These are phyloP conservation scores for Astraeus odoratus DNA, from an alignment of 768 basidiomycete species.

Conservation along the genomic window DNA sequence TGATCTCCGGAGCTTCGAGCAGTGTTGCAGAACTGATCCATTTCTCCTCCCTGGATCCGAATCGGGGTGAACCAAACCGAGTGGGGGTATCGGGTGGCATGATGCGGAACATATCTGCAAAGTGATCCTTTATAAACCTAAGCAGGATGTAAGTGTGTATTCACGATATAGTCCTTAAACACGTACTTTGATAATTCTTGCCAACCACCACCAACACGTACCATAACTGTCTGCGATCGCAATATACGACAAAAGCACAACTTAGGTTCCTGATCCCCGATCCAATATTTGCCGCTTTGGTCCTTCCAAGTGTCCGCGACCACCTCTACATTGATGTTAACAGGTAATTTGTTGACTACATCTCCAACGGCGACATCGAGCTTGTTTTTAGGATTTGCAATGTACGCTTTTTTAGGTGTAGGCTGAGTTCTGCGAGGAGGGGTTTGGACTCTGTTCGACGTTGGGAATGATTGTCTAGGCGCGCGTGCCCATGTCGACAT, in stretches of 20 bases:
- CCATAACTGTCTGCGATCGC: constrained; percentile 91
- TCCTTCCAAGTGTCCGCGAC: constrained; percentile 85
- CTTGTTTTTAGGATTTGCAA: constrained; percentile 85
- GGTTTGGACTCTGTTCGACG: constrained; percentile 36
- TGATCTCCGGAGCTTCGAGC: constrained; percentile 45
- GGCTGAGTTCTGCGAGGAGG: constrained; percentile 37
- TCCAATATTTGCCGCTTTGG: constrained; percentile 94
- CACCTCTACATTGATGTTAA: constrained; percentile 76
- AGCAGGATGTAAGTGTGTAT: constrained; percentile 6
- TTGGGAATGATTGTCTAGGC: constrained; percentile 54
- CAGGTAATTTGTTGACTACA: constrained; percentile 82
- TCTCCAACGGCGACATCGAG: constrained; percentile 90
- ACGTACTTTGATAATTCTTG: constrained; percentile 82
- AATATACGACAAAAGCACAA: constrained; percentile 90
- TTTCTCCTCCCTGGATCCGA: constrained; percentile 52
- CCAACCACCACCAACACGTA: constrained; percentile 95
- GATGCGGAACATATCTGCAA: constrained; percentile 75
- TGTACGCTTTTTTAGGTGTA: constrained; percentile 57
- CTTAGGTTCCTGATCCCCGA: constrained; percentile 84
- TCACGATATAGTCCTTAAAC: background rate
- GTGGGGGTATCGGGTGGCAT: constrained; percentile 57
- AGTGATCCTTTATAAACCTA: constrained; percentile 84
- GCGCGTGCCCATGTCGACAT: constrained; percentile 64
- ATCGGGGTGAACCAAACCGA: constrained; percentile 33
- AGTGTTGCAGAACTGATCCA: constrained; percentile 82